Conservation (phyloP, 1,284 basidiomycete species). For the Cutaneotrichosporon sp. region DNA sequence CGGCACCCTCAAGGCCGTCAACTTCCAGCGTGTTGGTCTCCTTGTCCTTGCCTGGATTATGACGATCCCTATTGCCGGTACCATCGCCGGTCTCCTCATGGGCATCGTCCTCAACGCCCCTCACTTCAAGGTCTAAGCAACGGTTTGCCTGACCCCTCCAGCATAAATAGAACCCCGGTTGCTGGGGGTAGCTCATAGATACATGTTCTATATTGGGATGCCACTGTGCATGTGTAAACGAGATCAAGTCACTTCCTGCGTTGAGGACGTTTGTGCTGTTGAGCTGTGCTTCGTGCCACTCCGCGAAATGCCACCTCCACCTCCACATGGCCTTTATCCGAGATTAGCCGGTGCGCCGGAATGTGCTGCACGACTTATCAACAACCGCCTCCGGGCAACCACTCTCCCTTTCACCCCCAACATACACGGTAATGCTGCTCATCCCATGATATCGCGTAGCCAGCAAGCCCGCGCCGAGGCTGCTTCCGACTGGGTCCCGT, state of each 20-base stretch:
- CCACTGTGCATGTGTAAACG: not conserved
- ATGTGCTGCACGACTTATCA: not conserved
- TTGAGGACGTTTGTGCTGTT: too few species aligned
- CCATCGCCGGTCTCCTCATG: slow-evolving; percentile 48
- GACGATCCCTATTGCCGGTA: slow-evolving; percentile 54
- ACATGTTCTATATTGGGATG: slow-evolving; percentile 1
- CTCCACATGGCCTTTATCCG: not conserved
- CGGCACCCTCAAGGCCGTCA: slow-evolving; percentile 52
- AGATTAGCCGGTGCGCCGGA: not conserved
- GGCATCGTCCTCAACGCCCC: slow-evolving; percentile 53
- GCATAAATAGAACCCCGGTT: not conserved
- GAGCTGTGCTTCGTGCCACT: too few species aligned
- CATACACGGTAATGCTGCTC: not conserved
- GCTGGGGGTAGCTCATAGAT: not conserved
- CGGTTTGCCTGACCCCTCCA: not conserved
- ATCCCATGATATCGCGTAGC: not conserved
- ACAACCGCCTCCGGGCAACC: not conserved
- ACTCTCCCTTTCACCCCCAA: not conserved
- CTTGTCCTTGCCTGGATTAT: slow-evolving; percentile 44
- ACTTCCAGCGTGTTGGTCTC: slow-evolving; percentile 46
- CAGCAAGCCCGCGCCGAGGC: not conserved
- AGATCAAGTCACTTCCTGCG: too few species aligned
- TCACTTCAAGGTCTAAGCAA: slow-evolving; percentile 31
- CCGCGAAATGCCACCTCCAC: not conserved
- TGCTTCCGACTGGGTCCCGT: not conserved